Evolutionary conservation across 345 rosid genomes (phyloP).

Genomic region (Cardiospermum halicacabum): DNA sequence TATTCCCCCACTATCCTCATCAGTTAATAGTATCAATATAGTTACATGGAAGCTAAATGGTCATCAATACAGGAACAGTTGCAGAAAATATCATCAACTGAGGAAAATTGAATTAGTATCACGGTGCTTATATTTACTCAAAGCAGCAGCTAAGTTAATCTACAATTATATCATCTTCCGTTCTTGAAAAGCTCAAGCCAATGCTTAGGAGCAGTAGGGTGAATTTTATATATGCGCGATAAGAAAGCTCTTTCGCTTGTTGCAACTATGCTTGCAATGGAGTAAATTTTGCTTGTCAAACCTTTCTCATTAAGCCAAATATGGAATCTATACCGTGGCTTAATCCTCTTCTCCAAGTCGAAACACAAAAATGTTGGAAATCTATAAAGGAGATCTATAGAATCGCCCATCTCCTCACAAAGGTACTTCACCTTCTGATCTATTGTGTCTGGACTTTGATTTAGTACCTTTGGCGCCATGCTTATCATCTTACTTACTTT

Average conservation of each 20-base stretch:
- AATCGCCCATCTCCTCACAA: conserved; percentile 35
- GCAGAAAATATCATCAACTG: not conserved
- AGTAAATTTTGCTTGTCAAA: conserved; percentile 34
- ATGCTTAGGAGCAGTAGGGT: conserved; percentile 58
- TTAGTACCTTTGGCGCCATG: conserved; percentile 47
- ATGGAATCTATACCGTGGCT: conserved; percentile 49
- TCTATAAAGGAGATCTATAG: conserved; percentile 37
- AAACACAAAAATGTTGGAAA: conserved; percentile 60
- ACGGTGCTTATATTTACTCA: not conserved
- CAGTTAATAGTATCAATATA: not conserved
- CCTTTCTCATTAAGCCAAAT: conserved; percentile 52
- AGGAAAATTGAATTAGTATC: not conserved
- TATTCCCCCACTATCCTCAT: no score
- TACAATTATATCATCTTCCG: conserved; percentile 15
- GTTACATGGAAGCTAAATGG: not conserved
- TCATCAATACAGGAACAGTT: conserved; percentile 6
- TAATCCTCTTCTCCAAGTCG: conserved; percentile 60
- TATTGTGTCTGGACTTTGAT: conserved; percentile 48
- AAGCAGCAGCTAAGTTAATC: not conserved
- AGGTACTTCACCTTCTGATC: conserved; percentile 47
- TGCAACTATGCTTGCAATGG: conserved; percentile 63
- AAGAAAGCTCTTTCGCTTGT: conserved; percentile 55
- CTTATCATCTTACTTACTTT: conserved; percentile 40
- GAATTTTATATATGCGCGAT: conserved; percentile 47
- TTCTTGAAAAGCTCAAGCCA: conserved; percentile 44